phyloP scores from a whole-genome alignment of 306 rosid genomes.

The Boehmeria nivea region DNA sequence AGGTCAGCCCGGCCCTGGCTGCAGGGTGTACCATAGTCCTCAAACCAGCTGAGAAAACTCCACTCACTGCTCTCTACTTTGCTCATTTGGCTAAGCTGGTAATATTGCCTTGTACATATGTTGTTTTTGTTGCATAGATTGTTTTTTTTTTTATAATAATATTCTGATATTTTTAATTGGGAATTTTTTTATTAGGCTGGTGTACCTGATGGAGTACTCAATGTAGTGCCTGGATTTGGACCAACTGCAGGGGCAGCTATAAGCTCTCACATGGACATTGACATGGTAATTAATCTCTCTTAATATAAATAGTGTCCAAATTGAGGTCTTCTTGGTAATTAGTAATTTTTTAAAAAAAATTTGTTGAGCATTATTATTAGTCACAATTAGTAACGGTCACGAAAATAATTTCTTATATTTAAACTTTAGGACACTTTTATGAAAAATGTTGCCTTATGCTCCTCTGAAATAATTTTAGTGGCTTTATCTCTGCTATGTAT shows the following conservation, averaged over 20 bases:
- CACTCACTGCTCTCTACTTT: slow-evolving; percentile 70
- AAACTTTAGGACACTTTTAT: too few relatives aligned
- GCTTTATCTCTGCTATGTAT: too few relatives aligned
- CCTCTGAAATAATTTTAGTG: too few relatives aligned
- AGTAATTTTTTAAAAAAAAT: too few relatives aligned
- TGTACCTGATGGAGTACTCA: slow-evolving; percentile 81
- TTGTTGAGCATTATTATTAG: too few relatives aligned
- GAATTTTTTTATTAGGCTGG: slow-evolving; percentile 54
- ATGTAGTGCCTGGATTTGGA: slow-evolving; percentile 77
- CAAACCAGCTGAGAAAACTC: slow-evolving; percentile 95
- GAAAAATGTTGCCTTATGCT: too few relatives aligned
- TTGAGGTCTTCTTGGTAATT: too few relatives aligned
- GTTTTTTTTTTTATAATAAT: background rate
- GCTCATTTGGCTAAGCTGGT: slow-evolving; percentile 80
- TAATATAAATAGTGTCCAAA: too few relatives aligned
- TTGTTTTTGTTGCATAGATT: background rate
- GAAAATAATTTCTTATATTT: too few relatives aligned
- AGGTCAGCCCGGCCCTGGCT: slow-evolving; percentile 75
- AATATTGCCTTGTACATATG: background rate
- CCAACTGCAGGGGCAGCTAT: slow-evolving; percentile 73
- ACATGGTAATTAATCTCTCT: slow-evolving; percentile 39
- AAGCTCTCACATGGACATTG: slow-evolving; percentile 73
- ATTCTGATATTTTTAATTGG: background rate
- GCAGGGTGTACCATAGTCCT: slow-evolving; percentile 84
- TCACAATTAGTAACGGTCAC: too few relatives aligned